Evolutionary conservation across 208 protist genomes (phyloP).

Genomic region (Trypanosoma platydactyli): DNA sequence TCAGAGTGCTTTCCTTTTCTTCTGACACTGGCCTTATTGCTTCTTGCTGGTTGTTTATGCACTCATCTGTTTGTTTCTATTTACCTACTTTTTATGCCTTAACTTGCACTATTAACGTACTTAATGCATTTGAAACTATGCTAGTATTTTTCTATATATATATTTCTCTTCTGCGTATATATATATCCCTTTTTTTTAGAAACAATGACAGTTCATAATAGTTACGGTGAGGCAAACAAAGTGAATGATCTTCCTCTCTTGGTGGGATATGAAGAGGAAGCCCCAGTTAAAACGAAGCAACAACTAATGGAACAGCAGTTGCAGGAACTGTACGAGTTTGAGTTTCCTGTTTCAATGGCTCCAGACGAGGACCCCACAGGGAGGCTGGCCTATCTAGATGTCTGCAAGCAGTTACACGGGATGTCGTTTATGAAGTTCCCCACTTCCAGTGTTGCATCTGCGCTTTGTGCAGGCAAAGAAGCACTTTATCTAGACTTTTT

Average conservation of each 20-base stretch:
- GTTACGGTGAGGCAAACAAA: neutral
- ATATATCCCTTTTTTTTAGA: constrained; percentile 1
- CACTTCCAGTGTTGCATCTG: constrained; percentile 53
- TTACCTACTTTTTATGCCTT: constrained; percentile 13
- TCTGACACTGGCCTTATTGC: constrained; percentile 7
- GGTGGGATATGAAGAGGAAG: constrained; percentile 64
- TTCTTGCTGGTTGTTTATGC: neutral
- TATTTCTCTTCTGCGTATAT: constrained; percentile 20
- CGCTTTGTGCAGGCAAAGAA: constrained; percentile 52
- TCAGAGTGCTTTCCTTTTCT: neutral
- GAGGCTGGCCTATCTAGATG: constrained; percentile 55
- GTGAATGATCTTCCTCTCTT: constrained; percentile 36
- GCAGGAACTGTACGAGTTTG: constrained; percentile 45
- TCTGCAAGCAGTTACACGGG: constrained; percentile 52
- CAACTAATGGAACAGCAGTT: constrained; percentile 72
- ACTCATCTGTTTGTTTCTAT: neutral
- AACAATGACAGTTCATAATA: constrained; percentile 6
- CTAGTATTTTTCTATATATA: constrained; percentile 2
- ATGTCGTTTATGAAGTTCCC: constrained; percentile 78
- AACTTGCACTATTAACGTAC: neutral
- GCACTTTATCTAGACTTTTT: constrained; percentile 75
- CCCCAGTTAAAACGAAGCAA: constrained; percentile 57
- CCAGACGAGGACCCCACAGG: constrained; percentile 77
- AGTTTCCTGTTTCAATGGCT: constrained; percentile 44
- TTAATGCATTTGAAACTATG: neutral